phyloP scores from a whole-genome alignment of 345 rosid genomes.

The Eucalyptus sp. region DNA sequence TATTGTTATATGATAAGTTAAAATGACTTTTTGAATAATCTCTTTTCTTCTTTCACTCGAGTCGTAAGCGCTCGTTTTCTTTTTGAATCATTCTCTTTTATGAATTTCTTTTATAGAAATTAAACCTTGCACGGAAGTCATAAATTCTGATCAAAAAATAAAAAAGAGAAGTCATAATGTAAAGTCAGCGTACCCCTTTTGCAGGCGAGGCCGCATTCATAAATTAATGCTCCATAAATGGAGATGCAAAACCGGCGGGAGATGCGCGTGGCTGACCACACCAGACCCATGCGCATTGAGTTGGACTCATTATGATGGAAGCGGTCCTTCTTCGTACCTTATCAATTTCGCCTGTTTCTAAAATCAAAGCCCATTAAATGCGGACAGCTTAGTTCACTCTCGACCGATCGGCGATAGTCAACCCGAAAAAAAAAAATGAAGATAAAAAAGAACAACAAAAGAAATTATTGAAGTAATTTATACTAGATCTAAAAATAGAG shows the following conservation, averaged over 20 bases:
- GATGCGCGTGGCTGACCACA: background rate
- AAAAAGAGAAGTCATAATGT: background rate
- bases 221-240: background rate
- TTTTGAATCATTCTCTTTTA: background rate
- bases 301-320: background rate
- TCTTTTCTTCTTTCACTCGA: no score
- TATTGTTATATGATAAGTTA: no score
- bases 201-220: background rate
- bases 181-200: background rate
- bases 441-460: background rate
- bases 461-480: background rate
- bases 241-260: background rate
- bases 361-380: background rate
- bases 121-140: background rate
- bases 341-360: background rate
- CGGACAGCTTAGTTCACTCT: background rate
- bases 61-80: no score
- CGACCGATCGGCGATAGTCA: background rate
- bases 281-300: background rate
- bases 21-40: no score
- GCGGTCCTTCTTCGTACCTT: background rate
- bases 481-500: background rate
- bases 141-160: no score
- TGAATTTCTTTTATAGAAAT: background rate
- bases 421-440: background rate